A percentile compares a stretch with the other conserved stretches of the same genome.
Evolutionary conservation across 257 asterid species (phyloP).

Genomic region (Dorcoceras hygrometricum): DNA sequence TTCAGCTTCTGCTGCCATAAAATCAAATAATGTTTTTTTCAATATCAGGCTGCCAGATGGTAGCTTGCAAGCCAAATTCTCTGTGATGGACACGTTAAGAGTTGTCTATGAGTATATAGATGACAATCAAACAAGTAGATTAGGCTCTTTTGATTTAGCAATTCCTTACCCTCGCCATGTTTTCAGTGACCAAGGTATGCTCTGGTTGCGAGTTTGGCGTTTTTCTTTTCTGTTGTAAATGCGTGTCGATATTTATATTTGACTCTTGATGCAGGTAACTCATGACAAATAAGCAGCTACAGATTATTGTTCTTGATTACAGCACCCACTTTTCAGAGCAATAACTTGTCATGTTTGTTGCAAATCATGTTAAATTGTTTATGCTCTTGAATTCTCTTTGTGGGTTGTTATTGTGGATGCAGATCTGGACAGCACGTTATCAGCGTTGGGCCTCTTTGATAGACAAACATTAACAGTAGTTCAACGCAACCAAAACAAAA

Average conservation of each 20-base stretch:
- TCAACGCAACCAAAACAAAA: slow-evolving; percentile 29
- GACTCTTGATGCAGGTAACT: neutral
- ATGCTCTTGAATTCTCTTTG: slow-evolving; percentile 10
- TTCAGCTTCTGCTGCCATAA: slow-evolving; percentile 34
- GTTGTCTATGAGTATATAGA: slow-evolving; percentile 61
- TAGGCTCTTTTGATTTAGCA: slow-evolving; percentile 70
- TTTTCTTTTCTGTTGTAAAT: neutral
- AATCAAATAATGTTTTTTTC: slow-evolving; percentile 62
- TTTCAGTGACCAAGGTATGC: slow-evolving; percentile 72
- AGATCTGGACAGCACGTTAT: slow-evolving; percentile 63
- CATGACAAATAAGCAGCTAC: neutral
- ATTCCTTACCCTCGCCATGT: slow-evolving; percentile 96
- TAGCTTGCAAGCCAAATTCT: slow-evolving; percentile 62
- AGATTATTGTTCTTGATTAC: neutral
- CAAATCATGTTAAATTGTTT: slow-evolving; percentile 4
- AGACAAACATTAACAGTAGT: slow-evolving; percentile 84
- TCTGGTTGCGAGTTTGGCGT: slow-evolving; percentile 18
- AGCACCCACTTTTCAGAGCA: neutral
- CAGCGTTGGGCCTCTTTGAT: slow-evolving; percentile 64
- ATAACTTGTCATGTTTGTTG: neutral
- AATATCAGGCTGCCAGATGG: slow-evolving; percentile 75
- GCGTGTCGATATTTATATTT: slow-evolving; percentile 1
- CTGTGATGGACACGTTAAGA: slow-evolving; percentile 55
- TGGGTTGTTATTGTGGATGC: slow-evolving; percentile 23
- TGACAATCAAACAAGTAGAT: slow-evolving; percentile 47